Percentiles rank a stretch among this genome's conserved stretches.
Conservation (phyloP, 345 rosid genomes). For the Populus deltoides region DNA sequence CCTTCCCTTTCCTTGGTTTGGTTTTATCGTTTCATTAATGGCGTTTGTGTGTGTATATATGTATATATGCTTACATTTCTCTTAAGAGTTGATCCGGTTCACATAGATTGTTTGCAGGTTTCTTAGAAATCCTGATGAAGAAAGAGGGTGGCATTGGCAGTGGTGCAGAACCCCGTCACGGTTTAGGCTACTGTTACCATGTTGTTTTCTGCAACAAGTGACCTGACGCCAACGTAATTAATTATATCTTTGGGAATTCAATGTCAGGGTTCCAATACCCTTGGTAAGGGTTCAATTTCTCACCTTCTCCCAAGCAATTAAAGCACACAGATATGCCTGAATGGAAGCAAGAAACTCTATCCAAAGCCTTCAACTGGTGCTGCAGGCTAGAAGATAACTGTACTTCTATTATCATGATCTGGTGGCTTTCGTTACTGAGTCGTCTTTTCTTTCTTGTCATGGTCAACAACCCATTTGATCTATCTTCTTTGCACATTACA, state of each 20-base stretch:
- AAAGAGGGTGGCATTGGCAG: not conserved
- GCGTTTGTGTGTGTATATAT: not conserved
- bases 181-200: not conserved
- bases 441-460: not conserved
- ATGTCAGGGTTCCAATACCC: not conserved
- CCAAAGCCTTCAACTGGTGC: not conserved
- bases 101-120: no score
- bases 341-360: not conserved
- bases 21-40: not conserved
- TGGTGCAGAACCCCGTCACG: not conserved
- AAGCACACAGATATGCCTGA: not conserved
- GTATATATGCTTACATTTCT: not conserved
- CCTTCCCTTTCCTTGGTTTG: not conserved
- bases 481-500: not conserved
- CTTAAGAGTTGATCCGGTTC: not conserved
- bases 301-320: not conserved
- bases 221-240: not conserved
- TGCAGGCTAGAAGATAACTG: not conserved
- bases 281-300: not conserved
- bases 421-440: not conserved
- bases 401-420: not conserved
- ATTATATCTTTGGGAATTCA: not conserved
- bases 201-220: not conserved
- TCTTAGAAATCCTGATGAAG: not conserved
- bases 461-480: not conserved